A percentile compares a stretch with the other conserved stretches of the same genome.
Conservation (phyloP, 1,139 yeast species). For the Suhomyces terraborum region DNA sequence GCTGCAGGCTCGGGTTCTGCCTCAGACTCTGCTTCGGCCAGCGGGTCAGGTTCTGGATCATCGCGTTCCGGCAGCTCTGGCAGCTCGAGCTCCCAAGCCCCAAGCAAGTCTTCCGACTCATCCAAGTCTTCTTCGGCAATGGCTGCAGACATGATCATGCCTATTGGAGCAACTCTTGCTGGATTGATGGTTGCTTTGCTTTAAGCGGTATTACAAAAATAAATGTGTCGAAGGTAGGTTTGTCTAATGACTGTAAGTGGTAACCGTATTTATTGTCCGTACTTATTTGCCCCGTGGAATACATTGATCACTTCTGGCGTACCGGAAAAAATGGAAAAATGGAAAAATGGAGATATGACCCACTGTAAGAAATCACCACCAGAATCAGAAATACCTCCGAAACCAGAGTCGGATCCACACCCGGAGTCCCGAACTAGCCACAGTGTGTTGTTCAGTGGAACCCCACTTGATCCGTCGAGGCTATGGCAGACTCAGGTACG, state of each 20-base stretch:
- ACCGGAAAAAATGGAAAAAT: too few species aligned
- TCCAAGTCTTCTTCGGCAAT: conserved; percentile 6
- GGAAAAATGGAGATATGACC: too few species aligned
- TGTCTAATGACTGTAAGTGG: too few species aligned
- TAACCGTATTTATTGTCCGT: too few species aligned
- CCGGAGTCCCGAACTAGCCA: too few species aligned
- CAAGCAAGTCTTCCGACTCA: not conserved
- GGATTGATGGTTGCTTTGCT: conserved; percentile 14
- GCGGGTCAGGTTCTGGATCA: conserved; percentile 2
- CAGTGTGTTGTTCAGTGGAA: not conserved
- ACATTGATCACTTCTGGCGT: too few species aligned
- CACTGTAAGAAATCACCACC: too few species aligned
- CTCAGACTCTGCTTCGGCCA: conserved; percentile 1
- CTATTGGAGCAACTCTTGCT: conserved; percentile 14
- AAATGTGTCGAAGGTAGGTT: too few species aligned
- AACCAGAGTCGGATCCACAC: too few species aligned
- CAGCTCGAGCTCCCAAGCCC: conserved; percentile 2
- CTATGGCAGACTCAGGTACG: not conserved
- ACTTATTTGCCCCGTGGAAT: too few species aligned
- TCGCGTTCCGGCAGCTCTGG: conserved; percentile 1
- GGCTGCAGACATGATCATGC: conserved; percentile 9
- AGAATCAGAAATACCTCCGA: too few species aligned
- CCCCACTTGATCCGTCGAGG: not conserved
- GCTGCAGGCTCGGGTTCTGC: conserved; percentile 6
- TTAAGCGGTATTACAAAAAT: not conserved